A percentile compares a stretch with the other conserved stretches of the same genome.
Evolutionary conservation across 2,329 filamentous ascomycete species (phyloP).

Genomic region (Talaromyces atroroseus): DNA sequence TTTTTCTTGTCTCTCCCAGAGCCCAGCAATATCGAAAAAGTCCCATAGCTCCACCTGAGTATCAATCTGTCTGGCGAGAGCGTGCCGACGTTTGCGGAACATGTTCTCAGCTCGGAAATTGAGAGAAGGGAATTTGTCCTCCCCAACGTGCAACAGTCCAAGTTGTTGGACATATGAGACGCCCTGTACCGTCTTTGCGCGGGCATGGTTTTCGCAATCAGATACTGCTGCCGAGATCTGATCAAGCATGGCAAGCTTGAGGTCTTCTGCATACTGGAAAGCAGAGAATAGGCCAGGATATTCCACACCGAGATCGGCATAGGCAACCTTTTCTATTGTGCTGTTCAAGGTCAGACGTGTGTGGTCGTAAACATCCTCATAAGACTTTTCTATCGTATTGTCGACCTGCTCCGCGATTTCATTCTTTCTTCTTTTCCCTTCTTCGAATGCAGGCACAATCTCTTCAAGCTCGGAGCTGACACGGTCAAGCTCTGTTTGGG

Average conservation of each 20-base stretch:
- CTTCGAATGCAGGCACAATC: conserved; percentile 78
- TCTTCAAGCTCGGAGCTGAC: conserved; percentile 74
- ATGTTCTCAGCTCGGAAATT: conserved; percentile 88
- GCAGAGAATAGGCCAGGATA: conserved; percentile 82
- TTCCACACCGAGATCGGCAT: conserved; percentile 70
- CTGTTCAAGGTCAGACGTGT: conserved; percentile 68
- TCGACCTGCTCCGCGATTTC: conserved; percentile 80
- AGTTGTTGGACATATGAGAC: conserved; percentile 85
- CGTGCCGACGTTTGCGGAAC: conserved; percentile 76
- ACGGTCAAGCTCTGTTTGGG: conserved; percentile 75
- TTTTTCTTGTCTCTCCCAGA: conserved; percentile 91
- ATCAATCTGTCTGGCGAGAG: conserved; percentile 76
- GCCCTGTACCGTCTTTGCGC: conserved; percentile 67
- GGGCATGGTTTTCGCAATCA: conserved; percentile 79
- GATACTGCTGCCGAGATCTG: conserved; percentile 75
- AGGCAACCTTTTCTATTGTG: conserved; percentile 72
- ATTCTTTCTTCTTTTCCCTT: conserved; percentile 70
- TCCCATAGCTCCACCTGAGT: conserved; percentile 84
- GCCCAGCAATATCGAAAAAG: conserved; percentile 79
- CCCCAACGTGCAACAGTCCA: conserved; percentile 77
- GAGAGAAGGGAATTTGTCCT: conserved; percentile 74
- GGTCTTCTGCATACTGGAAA: conserved; percentile 87
- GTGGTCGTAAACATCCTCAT: conserved; percentile 77
- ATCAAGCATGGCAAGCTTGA: conserved; percentile 86
- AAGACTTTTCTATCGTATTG: conserved; percentile 74